Evolutionary conservation across 345 rosid genomes (phyloP), one percentile per base, ranked within the genome.

Genomic region (Eutrema japonicum): DNA sequence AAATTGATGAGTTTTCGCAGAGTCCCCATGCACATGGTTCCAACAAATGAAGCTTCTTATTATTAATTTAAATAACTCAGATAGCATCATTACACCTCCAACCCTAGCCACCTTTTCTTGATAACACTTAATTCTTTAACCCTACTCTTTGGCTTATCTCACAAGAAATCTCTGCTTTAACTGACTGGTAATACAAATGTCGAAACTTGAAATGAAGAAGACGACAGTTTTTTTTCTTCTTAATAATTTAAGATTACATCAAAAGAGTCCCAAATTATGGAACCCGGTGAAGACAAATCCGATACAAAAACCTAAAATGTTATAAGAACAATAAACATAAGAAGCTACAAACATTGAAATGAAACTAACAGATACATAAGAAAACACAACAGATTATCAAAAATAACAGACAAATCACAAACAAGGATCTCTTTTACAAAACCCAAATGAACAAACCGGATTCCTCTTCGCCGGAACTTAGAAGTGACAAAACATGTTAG

Each of bases 201-300:
- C 58, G 1, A 40, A 16, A 32, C 50, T 1, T 33, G 51, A 60
- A 53, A 29, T 30, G 64, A 37, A 49, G 40, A 66, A 29, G 6
- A 38, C 59, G 37, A 4, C 4, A 2, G 2, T 0, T 60, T 41
- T 37, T 48, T 50, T 49, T 45, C 38, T 51, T 60, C 64, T 26
- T 45, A 46, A 16, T 1, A 63, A 45, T 27, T 37, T 38, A 69
- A 55, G 37, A 55, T 61, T 53, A 54, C n/a, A 68, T 37, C 79
- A 66, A 40, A 40, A 53, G 78, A 78, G 78, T 81, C 73, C 82
- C 79, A 61, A 71, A 62, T 52, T 49, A 52, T 76, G 76, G 87
- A 79, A 82, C 84, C 92, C 87, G 88, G 93, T 82, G 90, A 92
- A 86, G 77, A 83, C 84, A 88, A 87, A 89, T 92, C 96, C 92